These are phyloP conservation scores for Lactifluus echinatus DNA, from an alignment of 768 basidiomycete genomes.

Conservation along the genomic window DNA sequence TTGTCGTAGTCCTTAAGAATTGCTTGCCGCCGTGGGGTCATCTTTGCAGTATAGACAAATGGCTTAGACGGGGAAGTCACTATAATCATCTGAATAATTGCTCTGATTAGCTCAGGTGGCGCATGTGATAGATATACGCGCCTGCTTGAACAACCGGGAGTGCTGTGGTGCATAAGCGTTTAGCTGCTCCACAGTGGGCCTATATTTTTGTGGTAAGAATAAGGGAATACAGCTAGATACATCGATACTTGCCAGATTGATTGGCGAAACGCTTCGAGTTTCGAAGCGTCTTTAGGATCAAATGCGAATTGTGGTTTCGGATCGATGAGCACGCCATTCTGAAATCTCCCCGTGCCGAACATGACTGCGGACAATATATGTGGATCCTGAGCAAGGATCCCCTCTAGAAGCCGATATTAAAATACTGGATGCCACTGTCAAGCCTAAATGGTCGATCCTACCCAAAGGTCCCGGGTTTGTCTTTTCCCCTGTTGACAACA, in stretches of 20 bases:
- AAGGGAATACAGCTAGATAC: neutral
- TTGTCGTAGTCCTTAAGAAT: constrained; percentile 32
- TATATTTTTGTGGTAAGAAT: constrained; percentile 14
- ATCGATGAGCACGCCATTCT: constrained; percentile 29
- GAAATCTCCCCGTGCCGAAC: constrained; percentile 29
- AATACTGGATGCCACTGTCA: neutral
- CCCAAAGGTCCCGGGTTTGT: constrained; percentile 29
- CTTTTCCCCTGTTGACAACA: constrained; percentile 29
- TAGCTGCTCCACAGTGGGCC: constrained; percentile 34
- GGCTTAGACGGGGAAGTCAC: constrained; percentile 33
- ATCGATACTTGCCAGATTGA: constrained; percentile 11
- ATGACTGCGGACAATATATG: constrained; percentile 26
- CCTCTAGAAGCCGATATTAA: constrained; percentile 27
- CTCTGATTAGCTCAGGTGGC: neutral
- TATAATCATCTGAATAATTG: constrained; percentile 34
- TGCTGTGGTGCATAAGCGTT: constrained; percentile 38
- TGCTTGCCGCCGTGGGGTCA: constrained; percentile 30
- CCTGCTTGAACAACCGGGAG: constrained; percentile 41
- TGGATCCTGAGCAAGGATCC: constrained; percentile 28
- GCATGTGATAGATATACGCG: constrained; percentile 9
- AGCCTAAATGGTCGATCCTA: neutral
- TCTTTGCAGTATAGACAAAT: constrained; percentile 37
- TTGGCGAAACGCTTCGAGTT: constrained; percentile 23
- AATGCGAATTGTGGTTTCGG: constrained; percentile 24
- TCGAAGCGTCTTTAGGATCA: constrained; percentile 22